Evolutionary conservation across 345 rosid species (phyloP).

Genomic region (Euphorbia pulcherrima): DNA sequence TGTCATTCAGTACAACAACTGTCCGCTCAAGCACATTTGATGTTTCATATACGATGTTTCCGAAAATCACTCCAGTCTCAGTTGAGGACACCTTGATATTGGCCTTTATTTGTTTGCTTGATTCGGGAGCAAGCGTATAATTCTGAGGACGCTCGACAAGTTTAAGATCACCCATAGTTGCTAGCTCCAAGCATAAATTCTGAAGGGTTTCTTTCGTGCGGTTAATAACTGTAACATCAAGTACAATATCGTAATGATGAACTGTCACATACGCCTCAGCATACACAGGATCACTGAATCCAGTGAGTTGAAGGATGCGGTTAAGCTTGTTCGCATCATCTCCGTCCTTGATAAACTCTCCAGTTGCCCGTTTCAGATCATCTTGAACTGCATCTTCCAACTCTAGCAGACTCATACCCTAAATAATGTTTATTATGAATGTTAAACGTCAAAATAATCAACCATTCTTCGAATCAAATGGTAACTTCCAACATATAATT

Average conservation of each 20-base stretch:
- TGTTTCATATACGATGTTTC: conserved; percentile 92
- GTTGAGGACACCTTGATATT: conserved; percentile 98
- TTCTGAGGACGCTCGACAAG: conserved; percentile 99
- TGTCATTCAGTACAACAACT: conserved; percentile 88
- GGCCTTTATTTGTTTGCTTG: conserved; percentile 96
- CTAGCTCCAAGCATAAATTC: conserved; percentile 91
- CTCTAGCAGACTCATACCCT: conserved; percentile 99
- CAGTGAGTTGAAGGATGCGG: conserved; percentile 96
- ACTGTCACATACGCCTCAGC: conserved; percentile 98
- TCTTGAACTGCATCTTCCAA: conserved; percentile 98
- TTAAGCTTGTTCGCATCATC: conserved; percentile 94
- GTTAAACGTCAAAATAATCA: background rate
- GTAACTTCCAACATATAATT: background rate
- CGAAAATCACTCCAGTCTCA: conserved; percentile 95
- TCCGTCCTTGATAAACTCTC: conserved; percentile 89
- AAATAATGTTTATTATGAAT: conserved; percentile 3
- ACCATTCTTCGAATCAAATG: background rate
- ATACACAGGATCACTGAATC: conserved; percentile 98
- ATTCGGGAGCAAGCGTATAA: conserved; percentile 87
- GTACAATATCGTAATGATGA: conserved; percentile 93
- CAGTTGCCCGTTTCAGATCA: conserved; percentile 96
- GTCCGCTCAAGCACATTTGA: conserved; percentile 84
- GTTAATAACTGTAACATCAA: conserved; percentile 90
- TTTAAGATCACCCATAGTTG: conserved; percentile 99
- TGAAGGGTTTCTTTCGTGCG: conserved; percentile 97